Percentiles rank a stretch among this genome's conserved stretches.
Evolutionary conservation across 1,284 basidiomycete genomes (phyloP).

Genomic region (Cutaneotrichosporon sp.): DNA sequence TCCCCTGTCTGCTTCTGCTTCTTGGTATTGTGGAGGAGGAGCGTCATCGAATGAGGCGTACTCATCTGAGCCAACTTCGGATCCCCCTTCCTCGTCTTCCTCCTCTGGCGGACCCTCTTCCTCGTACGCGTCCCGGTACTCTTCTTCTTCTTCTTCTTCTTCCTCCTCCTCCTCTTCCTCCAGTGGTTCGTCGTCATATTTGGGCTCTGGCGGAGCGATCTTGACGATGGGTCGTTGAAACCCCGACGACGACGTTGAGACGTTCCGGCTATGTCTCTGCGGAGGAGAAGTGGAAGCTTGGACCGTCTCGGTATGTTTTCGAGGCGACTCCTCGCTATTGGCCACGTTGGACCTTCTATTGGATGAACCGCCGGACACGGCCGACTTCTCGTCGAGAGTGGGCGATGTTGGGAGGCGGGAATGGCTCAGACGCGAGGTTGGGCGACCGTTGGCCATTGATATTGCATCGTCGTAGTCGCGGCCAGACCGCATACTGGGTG

Average conservation of each 20-base stretch:
- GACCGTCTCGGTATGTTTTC: slow-evolving; percentile 24
- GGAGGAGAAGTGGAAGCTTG: neutral
- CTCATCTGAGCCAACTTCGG: neutral
- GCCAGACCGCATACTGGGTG: slow-evolving; percentile 32
- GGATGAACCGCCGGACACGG: slow-evolving; percentile 12
- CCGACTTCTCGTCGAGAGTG: slow-evolving; percentile 24
- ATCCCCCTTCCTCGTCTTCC: slow-evolving; percentile 5
- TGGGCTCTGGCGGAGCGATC: slow-evolving; percentile 1
- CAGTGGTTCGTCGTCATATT: neutral
- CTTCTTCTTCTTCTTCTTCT: neutral
- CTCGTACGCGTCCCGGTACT: neutral
- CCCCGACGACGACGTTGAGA: neutral
- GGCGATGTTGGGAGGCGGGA: slow-evolving; percentile 40
- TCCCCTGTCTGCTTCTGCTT: neutral
- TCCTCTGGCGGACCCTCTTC: neutral
- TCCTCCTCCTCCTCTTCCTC: neutral
- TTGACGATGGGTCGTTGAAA: neutral
- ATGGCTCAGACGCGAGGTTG: slow-evolving; percentile 11
- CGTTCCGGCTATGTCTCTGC: neutral
- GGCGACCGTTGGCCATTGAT: slow-evolving; percentile 5
- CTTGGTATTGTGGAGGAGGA: slow-evolving; percentile 6
- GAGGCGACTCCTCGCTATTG: slow-evolving; percentile 24
- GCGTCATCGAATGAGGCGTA: slow-evolving; percentile 6
- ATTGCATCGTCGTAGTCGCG: slow-evolving; percentile 12
- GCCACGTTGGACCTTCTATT: slow-evolving; percentile 4